These are phyloP conservation scores for Trichophyton verrucosum DNA, from an alignment of 2,329 filamentous ascomycete species.

Conservation along the genomic window DNA sequence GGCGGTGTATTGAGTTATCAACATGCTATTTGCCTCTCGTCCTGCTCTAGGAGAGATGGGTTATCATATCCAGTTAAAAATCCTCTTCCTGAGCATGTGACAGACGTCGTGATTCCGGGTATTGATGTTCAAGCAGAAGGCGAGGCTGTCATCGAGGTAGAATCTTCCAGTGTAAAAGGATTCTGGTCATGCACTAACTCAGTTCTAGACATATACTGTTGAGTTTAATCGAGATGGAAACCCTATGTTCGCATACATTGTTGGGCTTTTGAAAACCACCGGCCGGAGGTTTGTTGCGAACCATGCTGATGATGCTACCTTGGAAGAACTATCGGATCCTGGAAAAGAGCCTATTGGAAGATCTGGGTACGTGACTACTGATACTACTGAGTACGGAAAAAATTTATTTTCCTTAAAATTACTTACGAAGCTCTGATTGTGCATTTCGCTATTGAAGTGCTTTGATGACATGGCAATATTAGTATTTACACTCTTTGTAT, in stretches of 20 bases:
- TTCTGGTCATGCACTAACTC: background rate
- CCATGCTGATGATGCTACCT: constrained; percentile 39
- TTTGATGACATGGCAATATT: background rate
- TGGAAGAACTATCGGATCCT: constrained; percentile 34
- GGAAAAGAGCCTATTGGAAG: constrained; percentile 39
- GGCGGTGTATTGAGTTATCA: constrained; percentile 55
- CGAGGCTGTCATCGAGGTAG: constrained; percentile 42
- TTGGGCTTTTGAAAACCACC: constrained; percentile 39
- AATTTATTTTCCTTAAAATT: constrained; percentile 8
- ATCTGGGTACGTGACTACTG: constrained; percentile 32
- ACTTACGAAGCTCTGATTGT: constrained; percentile 6
- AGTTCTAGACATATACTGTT: constrained; percentile 46
- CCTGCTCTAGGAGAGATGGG: constrained; percentile 27
- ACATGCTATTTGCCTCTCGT: constrained; percentile 48
- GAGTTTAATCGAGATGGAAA: constrained; percentile 42
- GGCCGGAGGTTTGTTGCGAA: constrained; percentile 46
- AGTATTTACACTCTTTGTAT: too few relatives aligned
- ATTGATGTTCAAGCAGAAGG: constrained; percentile 38
- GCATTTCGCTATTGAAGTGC: background rate
- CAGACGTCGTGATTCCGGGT: constrained; percentile 29
- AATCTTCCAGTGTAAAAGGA: constrained; percentile 9
- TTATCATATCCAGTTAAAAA: constrained; percentile 37
- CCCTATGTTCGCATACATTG: constrained; percentile 38
- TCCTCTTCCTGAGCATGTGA: constrained; percentile 34
- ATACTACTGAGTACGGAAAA: constrained; percentile 4